Conservation (phyloP, 768 basidiomycete species). For the Auriscalpium vulgare region DNA sequence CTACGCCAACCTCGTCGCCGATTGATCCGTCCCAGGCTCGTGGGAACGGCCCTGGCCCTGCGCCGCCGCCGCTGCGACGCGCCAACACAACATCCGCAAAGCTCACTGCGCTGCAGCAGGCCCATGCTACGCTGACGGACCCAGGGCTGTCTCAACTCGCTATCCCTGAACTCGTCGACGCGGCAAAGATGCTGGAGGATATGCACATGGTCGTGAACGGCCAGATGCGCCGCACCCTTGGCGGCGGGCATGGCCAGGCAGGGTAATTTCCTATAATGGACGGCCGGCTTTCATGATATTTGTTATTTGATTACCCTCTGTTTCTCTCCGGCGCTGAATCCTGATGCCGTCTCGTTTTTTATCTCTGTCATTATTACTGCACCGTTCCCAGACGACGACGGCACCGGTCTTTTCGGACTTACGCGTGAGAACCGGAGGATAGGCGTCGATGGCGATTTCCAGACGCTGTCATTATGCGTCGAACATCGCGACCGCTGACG, state of each 20-base stretch:
- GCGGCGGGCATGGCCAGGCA: neutral
- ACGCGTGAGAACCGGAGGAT: too few relatives aligned
- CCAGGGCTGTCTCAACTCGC: conserved; percentile 39
- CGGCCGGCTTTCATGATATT: too few relatives aligned
- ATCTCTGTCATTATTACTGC: too few relatives aligned
- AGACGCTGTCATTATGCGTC: too few relatives aligned
- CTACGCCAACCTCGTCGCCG: conserved; percentile 3
- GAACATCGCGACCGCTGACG: too few relatives aligned
- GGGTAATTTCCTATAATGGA: too few relatives aligned
- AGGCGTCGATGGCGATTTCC: too few relatives aligned
- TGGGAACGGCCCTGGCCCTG: neutral
- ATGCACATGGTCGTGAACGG: conserved; percentile 40
- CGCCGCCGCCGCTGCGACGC: conserved; percentile 23
- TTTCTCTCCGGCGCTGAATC: too few relatives aligned
- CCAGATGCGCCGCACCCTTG: conserved; percentile 23
- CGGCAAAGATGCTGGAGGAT: conserved; percentile 35
- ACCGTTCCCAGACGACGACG: too few relatives aligned
- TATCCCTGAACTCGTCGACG: conserved; percentile 40
- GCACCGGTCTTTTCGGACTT: too few relatives aligned
- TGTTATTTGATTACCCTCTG: too few relatives aligned
- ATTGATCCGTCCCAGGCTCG: neutral
- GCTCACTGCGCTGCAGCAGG: conserved; percentile 36
- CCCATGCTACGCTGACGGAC: conserved; percentile 34
- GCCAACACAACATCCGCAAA: conserved; percentile 33
- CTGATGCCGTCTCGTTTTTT: too few relatives aligned